Conservation (phyloP, 2,329 filamentous ascomycete genomes). For the Paramyrothecium roridum region DNA sequence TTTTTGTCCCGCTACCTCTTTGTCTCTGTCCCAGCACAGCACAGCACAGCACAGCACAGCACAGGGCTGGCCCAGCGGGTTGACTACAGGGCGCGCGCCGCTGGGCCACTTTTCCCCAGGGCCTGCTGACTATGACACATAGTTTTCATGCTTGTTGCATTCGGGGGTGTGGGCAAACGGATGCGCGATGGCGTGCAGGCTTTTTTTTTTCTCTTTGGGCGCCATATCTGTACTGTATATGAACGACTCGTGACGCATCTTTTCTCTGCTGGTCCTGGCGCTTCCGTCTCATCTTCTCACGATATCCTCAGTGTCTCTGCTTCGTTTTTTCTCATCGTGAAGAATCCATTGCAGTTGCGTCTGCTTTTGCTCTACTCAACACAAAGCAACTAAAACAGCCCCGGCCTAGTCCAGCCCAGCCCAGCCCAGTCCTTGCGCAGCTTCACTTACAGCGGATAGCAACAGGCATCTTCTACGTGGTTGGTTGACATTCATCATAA, state of each 20-base stretch:
- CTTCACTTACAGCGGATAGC: not conserved
- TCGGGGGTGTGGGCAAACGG: not conserved
- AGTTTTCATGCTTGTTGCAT: not conserved
- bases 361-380: not conserved
- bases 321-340: not conserved
- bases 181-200: not conserved
- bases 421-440: not conserved
- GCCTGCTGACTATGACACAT: conserved; percentile 1
- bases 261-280: not conserved
- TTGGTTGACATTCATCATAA: not conserved
- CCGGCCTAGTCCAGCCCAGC: not conserved
- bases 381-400: not conserved
- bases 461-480: not conserved
- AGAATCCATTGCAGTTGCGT: not conserved
- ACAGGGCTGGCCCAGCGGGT: not conserved
- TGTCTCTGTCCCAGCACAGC: not conserved
- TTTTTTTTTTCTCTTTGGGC: too few species aligned
- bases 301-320: not conserved
- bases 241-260: not conserved
- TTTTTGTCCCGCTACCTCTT: too few species aligned
- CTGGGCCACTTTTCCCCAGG: not conserved
- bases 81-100: not conserved
- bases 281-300: not conserved
- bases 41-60: not conserved
- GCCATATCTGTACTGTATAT: not conserved